Conservation (phyloP, 1,284 basidiomycete genomes). For the Athelia psychrophila region DNA sequence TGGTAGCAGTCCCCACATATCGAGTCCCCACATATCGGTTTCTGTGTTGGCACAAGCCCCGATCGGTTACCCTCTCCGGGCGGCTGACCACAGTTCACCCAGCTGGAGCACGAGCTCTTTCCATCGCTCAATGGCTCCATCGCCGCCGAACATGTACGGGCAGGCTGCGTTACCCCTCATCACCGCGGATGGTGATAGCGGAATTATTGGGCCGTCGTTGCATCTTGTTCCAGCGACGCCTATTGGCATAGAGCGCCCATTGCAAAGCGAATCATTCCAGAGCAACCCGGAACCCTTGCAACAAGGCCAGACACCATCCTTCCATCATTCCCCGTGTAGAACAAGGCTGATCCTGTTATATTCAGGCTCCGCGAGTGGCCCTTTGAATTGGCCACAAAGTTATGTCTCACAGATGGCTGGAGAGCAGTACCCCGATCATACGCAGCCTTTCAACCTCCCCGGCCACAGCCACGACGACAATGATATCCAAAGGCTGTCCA, state of each 20-base stretch:
- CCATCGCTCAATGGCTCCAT: conserved; percentile 38
- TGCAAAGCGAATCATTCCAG: conserved; percentile 48
- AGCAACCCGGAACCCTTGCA: conserved; percentile 40
- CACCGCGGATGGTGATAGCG: conserved; percentile 60
- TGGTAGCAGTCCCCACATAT: too few species aligned
- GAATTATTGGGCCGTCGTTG: conserved; percentile 55
- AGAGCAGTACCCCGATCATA: conserved; percentile 22
- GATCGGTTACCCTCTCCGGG: conserved; percentile 36
- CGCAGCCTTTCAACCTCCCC: conserved; percentile 23
- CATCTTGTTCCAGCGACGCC: conserved; percentile 83
- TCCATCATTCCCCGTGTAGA: too few species aligned
- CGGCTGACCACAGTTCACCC: conserved; percentile 61
- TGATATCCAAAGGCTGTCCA: conserved; percentile 30
- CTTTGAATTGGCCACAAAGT: too few species aligned
- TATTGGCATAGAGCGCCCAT: conserved; percentile 52
- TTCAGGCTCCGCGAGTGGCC: too few species aligned
- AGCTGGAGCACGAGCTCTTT: conserved; percentile 46
- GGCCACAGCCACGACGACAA: conserved; percentile 24
- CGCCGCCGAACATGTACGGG: conserved; percentile 20
- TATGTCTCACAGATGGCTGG: neutral
- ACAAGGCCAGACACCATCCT: too few species aligned
- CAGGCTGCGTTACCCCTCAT: conserved; percentile 53
- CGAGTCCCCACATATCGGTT: conserved; percentile 33
- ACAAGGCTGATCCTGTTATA: too few species aligned
- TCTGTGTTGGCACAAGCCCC: conserved; percentile 35